phyloP scores from a whole-genome alignment of 805 yeast genomes.

The Saturnispora ahearnii region DNA sequence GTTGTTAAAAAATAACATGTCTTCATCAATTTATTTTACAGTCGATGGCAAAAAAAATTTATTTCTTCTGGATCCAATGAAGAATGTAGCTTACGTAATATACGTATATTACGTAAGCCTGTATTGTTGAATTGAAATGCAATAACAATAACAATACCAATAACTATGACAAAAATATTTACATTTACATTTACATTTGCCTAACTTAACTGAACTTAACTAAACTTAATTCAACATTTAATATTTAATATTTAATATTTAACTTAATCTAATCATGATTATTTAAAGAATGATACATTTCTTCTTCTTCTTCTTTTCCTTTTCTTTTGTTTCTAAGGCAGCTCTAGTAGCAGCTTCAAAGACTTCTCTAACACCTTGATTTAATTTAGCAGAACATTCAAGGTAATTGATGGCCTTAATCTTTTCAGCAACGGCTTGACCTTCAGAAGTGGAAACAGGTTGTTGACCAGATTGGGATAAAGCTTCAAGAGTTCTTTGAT shows the following conservation, averaged over 20 bases:
- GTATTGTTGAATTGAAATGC: neutral
- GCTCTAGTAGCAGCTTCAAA: slow-evolving; percentile 91
- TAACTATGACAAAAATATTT: no score
- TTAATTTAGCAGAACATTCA: slow-evolving; percentile 89
- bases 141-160: no score
- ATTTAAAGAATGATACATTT: slow-evolving; percentile 67
- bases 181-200: neutral
- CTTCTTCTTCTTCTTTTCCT: slow-evolving; percentile 51
- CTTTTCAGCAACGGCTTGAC: slow-evolving; percentile 78
- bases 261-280: no score
- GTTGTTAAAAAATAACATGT: no score
- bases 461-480: slow-evolving; percentile 66
- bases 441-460: slow-evolving; percentile 77
- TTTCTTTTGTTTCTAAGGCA: slow-evolving; percentile 60
- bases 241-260: no score
- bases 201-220: neutral
- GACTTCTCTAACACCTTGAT: slow-evolving; percentile 87
- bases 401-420: slow-evolving; percentile 80
- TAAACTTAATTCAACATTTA: neutral
- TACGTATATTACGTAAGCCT: neutral
- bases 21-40: no score
- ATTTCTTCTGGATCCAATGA: no score
- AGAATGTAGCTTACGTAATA: no score
- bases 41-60: no score
- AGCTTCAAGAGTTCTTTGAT: slow-evolving; percentile 65